Evolutionary conservation across 2,329 filamentous ascomycete species (phyloP).

Genomic region (Emergomyces orientalis): DNA sequence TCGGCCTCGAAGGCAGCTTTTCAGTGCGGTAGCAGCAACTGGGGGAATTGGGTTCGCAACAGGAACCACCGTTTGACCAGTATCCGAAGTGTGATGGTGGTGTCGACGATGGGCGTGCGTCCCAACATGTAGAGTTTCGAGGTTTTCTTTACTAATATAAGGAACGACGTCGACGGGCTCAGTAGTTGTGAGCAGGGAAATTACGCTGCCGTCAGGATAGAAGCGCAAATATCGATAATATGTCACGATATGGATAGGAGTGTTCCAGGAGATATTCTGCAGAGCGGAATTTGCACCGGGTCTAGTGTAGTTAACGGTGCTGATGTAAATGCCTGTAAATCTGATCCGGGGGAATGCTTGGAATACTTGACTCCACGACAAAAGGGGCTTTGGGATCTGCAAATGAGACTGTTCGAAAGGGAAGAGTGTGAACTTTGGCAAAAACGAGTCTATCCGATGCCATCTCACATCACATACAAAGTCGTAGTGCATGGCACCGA

Average conservation of each 20-base stretch:
- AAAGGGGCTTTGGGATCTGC: conserved; percentile 34
- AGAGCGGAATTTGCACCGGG: conserved; percentile 60
- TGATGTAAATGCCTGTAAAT: conserved; percentile 94
- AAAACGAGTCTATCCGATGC: conserved; percentile 27
- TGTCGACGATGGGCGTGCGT: conserved; percentile 27
- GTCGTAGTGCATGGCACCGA: conserved; percentile 71
- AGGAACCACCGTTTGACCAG: conserved; percentile 26
- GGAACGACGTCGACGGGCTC: conserved; percentile 85
- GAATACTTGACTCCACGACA: conserved; percentile 60
- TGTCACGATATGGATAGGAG: conserved; percentile 87
- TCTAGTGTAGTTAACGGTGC: conserved; percentile 89
- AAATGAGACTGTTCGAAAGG: conserved; percentile 33
- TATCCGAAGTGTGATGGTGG: conserved; percentile 34
- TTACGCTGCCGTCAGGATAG: conserved; percentile 76
- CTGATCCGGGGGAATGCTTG: conserved; percentile 73
- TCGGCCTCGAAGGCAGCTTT: conserved; percentile 55
- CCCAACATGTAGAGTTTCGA: conserved; percentile 36
- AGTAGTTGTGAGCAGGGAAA: conserved; percentile 69
- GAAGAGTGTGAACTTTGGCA: conserved; percentile 29
- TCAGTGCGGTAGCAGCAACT: conserved; percentile 50
- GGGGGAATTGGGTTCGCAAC: conserved; percentile 28
- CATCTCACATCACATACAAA: conserved; percentile 56
- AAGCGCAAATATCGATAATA: conserved; percentile 97
- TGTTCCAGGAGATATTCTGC: conserved; percentile 64
- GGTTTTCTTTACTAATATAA: conserved; percentile 62